Evolutionary conservation across 306 rosid species (phyloP).

Genomic region (Dryas drummondii): DNA sequence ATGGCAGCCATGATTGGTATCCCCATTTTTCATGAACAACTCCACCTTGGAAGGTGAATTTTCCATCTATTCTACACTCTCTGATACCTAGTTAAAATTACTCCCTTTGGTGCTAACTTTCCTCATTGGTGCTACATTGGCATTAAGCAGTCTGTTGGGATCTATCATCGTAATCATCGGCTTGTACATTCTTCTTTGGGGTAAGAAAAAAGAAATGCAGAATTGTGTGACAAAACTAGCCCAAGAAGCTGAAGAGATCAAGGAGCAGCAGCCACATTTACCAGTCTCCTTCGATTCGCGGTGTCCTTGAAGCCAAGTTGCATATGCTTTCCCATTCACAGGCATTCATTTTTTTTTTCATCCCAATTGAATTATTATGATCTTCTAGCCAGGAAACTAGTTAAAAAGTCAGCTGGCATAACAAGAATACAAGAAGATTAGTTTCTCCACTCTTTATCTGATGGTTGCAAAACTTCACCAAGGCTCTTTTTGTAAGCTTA

Average conservation of each 20-base stretch:
- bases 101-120: not conserved
- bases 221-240: conserved; percentile 31
- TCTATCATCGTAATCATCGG: conserved; percentile 75
- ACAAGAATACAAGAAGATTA: conserved; percentile 4
- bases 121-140: conserved; percentile 13
- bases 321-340: not conserved
- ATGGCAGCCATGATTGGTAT: conserved; percentile 76
- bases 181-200: conserved; percentile 84
- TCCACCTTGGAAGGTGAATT: conserved; percentile 71
- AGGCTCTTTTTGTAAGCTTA: not conserved
- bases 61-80: not conserved
- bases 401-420: not conserved
- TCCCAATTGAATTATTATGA: not conserved
- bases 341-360: not conserved
- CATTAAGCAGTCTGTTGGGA: conserved; percentile 57
- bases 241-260: conserved; percentile 44
- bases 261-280: conserved; percentile 48
- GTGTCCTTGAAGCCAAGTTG: conserved; percentile 24
- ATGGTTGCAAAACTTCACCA: not conserved
- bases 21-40: conserved; percentile 73
- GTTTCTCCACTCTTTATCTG: not conserved
- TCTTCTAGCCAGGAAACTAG: not conserved
- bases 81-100: not conserved
- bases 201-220: conserved; percentile 74
- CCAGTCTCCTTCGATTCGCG: conserved; percentile 47